A percentile compares a stretch with the other conserved stretches of the same genome.
phyloP scores from a whole-genome alignment of 768 basidiomycete genomes.

The Mycena latifolia region DNA sequence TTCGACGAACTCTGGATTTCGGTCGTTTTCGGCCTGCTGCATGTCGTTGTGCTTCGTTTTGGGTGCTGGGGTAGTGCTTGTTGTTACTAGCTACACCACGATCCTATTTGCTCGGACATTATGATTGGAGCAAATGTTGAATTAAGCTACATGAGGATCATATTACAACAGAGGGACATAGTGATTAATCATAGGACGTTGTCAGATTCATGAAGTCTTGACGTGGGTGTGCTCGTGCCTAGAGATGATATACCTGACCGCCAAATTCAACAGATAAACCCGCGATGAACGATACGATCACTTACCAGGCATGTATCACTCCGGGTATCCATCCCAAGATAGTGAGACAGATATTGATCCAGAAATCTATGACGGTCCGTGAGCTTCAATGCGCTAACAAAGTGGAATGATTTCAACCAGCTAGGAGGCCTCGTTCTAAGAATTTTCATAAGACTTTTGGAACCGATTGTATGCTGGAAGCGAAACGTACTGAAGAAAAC shows the following conservation, averaged over 20 bases:
- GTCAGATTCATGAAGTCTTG: slow-evolving; percentile 13
- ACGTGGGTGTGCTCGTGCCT: slow-evolving; percentile 29
- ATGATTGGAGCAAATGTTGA: not conserved
- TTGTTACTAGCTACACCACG: slow-evolving; percentile 6
- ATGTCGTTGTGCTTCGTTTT: slow-evolving; percentile 44
- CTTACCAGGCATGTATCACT: slow-evolving; percentile 54
- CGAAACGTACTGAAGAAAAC: slow-evolving; percentile 46
- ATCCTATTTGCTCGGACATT: not conserved
- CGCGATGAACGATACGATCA: not conserved
- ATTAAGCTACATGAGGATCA: not conserved
- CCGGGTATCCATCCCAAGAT: slow-evolving; percentile 58
- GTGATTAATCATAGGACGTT: not conserved
- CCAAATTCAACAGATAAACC: not conserved
- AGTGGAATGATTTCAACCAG: slow-evolving; percentile 29
- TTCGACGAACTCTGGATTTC: slow-evolving; percentile 55
- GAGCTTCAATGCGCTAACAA: not conserved
- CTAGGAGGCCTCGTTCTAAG: slow-evolving; percentile 42
- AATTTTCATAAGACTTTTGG: not conserved
- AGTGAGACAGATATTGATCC: slow-evolving; percentile 52
- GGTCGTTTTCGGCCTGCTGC: slow-evolving; percentile 52
- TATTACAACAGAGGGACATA: not conserved
- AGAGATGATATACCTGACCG: slow-evolving; percentile 31
- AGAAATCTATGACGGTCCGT: slow-evolving; percentile 39
- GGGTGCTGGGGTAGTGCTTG: slow-evolving; percentile 29
- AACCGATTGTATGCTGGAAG: not conserved